These are phyloP conservation scores for Hericium rajendrae DNA, from an alignment of 768 basidiomycete species.

Conservation along the genomic window DNA sequence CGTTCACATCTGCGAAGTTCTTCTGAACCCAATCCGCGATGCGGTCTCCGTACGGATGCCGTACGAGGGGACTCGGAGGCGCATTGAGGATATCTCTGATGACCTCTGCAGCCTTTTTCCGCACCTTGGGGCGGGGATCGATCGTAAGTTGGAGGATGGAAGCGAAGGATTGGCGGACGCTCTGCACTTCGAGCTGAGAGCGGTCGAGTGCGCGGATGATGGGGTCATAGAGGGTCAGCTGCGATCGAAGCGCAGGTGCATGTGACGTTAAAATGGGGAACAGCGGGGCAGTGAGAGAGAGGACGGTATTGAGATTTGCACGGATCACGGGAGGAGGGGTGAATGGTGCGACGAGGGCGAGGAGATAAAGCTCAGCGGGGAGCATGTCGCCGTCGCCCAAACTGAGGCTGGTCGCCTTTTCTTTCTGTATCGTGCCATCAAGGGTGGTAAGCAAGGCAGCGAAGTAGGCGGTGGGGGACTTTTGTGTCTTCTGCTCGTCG, in stretches of 20 bases:
- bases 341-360: conserved; percentile 68
- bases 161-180: conserved; percentile 75
- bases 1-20: conserved; percentile 54
- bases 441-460: conserved; percentile 83
- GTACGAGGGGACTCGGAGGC: conserved; percentile 66
- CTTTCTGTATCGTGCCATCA: conserved; percentile 64
- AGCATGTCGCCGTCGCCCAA: conserved; percentile 64
- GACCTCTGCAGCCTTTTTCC: conserved; percentile 82
- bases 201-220: conserved; percentile 65
- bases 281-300: conserved; percentile 69
- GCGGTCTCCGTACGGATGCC: conserved; percentile 80
- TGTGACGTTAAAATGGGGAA: conserved; percentile 57
- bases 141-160: conserved; percentile 74
- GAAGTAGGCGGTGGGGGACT: conserved; percentile 85
- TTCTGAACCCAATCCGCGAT: conserved; percentile 73
- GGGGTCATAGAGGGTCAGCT: conserved; percentile 65
- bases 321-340: conserved; percentile 76
- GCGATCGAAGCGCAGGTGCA: conserved; percentile 79
- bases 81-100: conserved; percentile 66
- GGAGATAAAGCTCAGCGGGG: conserved; percentile 77
- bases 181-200: conserved; percentile 55
- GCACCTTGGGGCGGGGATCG: conserved; percentile 89
- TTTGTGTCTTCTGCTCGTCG: conserved; percentile 55
- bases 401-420: conserved; percentile 25
- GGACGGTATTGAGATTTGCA: conserved; percentile 58